phyloP scores from a whole-genome alignment of 208 protist genomes.

The Wallacemonas sp. region DNA sequence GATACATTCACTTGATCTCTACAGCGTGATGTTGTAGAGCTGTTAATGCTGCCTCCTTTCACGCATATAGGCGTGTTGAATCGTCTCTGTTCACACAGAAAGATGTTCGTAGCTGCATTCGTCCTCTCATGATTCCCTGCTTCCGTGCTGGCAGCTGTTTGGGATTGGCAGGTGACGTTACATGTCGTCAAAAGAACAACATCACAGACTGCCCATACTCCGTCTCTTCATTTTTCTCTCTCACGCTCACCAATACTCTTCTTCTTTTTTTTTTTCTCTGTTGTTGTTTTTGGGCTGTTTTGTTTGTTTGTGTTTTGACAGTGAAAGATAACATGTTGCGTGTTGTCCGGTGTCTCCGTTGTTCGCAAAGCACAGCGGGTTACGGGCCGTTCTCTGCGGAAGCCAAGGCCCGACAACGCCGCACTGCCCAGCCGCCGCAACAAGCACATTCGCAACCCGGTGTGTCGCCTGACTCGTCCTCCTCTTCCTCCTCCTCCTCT shows the following conservation, averaged over 20 bases:
- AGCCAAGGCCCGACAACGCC: slow-evolving; percentile 25
- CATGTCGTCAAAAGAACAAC: no score
- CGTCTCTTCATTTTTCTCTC: neutral
- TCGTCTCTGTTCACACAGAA: no score
- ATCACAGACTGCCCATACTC: neutral
- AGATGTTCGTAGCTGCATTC: no score
- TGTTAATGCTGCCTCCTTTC: no score
- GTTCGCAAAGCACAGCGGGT: slow-evolving; percentile 16
- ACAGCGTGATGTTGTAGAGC: no score
- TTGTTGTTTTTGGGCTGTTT: neutral
- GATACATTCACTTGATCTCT: no score
- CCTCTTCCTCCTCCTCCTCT: no score
- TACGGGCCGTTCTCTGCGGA: slow-evolving; percentile 66
- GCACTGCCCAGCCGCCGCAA: slow-evolving; percentile 9
- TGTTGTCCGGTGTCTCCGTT: neutral
- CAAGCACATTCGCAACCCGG: neutral
- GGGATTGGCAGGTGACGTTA: no score
- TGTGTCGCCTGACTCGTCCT: no score
- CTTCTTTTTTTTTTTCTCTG: neutral
- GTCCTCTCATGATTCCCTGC: no score
- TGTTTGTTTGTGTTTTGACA: neutral
- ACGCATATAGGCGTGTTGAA: no score
- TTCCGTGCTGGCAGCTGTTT: no score
- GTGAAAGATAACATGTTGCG: neutral
- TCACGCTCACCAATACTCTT: neutral